Base-by-base conservation (phyloP, 257 asterid genomes). In the Ocimum tenuiflorum region DNA sequence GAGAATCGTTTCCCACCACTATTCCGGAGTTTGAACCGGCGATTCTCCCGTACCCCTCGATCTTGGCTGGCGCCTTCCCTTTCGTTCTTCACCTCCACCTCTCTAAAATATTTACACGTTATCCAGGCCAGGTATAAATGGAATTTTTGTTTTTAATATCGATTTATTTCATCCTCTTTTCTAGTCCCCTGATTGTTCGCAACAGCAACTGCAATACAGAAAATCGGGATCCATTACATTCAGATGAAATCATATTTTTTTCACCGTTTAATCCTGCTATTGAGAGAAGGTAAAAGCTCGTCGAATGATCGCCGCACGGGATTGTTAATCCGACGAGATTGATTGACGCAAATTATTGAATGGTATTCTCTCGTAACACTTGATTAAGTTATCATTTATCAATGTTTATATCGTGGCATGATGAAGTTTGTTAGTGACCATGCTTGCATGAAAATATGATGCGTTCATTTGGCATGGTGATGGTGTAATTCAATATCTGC, bases 1-100 rank as follows among this genome's bases (percentile, higher is more conserved):
- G 45, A 50, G 67, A 69, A 68, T 13, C 9, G 61, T 60, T 53
- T 38, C 65, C 53, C 63, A 53, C 80, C 85, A 77, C 72, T 54
- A 66, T 60, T 64, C 39, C 47, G 42, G 78, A 78, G 82, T 22
- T 71, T 74, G 52, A 63, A 71, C 64, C 71, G 85, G 77, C 81
- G 73, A 79, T 68, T 62, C 71, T 71, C 64, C 43, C 81, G 79
- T 79, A 67, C 60, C 63, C 69, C 75, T 69, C 58, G 36, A 73
- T 49, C 78, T 73, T 47, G 80, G 55, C 43, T 63, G 68, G 59
- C 45, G 47, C 50, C 63, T 20, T 54, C 54, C 56, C 38, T 47
- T 46, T 74, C 80, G 41, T 68, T 54, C 60, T 60, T 24, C 41
- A 29, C 67, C 15, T 59, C 55, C 36, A 31, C 55, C 43, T 70